Percentiles rank a stretch among this genome's conserved stretches.
phyloP scores from a whole-genome alignment of 2,329 filamentous ascomycete genomes.

The Trichoderma koningiopsis region DNA sequence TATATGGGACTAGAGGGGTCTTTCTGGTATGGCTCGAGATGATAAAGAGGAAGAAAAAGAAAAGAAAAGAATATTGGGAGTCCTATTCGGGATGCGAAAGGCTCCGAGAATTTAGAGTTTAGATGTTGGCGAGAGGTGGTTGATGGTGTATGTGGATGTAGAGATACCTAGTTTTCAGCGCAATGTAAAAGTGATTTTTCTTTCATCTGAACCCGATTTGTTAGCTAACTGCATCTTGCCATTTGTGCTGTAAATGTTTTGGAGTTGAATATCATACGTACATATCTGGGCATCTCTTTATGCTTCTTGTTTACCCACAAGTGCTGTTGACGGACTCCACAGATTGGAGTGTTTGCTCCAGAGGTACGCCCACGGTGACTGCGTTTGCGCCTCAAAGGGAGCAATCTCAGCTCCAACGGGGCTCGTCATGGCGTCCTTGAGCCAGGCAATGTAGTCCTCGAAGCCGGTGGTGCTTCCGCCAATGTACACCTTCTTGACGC shows the following conservation, averaged over 20 bases:
- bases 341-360: constrained; percentile 29
- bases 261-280: too few species aligned
- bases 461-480: constrained; percentile 45
- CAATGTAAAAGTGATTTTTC: constrained; percentile 12
- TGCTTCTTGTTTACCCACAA: not conserved
- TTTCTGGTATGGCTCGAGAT: not conserved
- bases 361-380: constrained; percentile 24
- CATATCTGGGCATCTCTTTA: not conserved
- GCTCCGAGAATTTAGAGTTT: not conserved
- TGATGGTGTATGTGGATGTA: not conserved
- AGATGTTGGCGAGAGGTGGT: not conserved
- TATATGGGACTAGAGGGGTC: constrained; percentile 18
- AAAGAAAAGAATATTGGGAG: not conserved
- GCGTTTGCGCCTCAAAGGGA: constrained; percentile 28
- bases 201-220: not conserved
- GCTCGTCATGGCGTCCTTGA: constrained; percentile 43
- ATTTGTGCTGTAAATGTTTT: not conserved
- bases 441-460: constrained; percentile 47
- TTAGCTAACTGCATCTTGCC: not conserved
- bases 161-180: constrained; percentile 19
- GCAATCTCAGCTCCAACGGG: constrained; percentile 30
- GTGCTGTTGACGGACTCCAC: not conserved
- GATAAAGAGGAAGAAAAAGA: not conserved
- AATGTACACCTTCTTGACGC: constrained; percentile 42
- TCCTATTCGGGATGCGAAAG: not conserved